A percentile compares a stretch with the other conserved stretches of the same genome.
Evolutionary conservation across 768 basidiomycete species (phyloP).

Genomic region (Mycena chlorophos): DNA sequence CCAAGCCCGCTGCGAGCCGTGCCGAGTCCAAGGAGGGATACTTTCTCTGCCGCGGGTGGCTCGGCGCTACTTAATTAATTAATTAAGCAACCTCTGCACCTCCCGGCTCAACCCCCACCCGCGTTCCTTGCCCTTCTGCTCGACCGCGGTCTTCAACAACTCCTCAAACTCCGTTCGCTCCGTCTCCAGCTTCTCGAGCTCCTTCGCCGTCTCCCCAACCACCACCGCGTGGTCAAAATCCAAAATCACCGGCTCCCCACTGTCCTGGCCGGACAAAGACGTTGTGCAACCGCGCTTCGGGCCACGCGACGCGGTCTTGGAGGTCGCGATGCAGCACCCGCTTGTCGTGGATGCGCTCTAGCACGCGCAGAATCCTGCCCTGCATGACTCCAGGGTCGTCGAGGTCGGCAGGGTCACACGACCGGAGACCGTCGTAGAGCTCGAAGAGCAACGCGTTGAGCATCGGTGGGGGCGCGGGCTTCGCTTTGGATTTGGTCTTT

Average conservation of each 20-base stretch:
- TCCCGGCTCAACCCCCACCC: conserved; percentile 10
- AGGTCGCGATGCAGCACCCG: conserved; percentile 4
- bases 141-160: conserved; percentile 1
- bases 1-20: conserved; percentile 84
- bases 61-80: neutral
- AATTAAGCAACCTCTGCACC: neutral
- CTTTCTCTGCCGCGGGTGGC: conserved; percentile 80
- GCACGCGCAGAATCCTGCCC: neutral
- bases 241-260: conserved; percentile 4
- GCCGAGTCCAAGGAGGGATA: conserved; percentile 80
- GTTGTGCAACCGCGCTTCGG: conserved; percentile 5
- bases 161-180: conserved; percentile 1
- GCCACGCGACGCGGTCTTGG: conserved; percentile 5
- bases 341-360: neutral
- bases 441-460: conserved; percentile 6
- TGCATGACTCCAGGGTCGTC: conserved; percentile 6
- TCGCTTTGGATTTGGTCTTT: neutral
- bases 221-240: conserved; percentile 13
- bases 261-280: neutral
- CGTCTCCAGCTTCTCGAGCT: neutral
- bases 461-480: neutral
- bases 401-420: neutral
- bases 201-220: neutral
- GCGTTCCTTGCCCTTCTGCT: conserved; percentile 1
- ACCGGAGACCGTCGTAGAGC: neutral